Evolutionary conservation across 768 basidiomycete species (phyloP).

Genomic region (Punctularia strigosozonata): DNA sequence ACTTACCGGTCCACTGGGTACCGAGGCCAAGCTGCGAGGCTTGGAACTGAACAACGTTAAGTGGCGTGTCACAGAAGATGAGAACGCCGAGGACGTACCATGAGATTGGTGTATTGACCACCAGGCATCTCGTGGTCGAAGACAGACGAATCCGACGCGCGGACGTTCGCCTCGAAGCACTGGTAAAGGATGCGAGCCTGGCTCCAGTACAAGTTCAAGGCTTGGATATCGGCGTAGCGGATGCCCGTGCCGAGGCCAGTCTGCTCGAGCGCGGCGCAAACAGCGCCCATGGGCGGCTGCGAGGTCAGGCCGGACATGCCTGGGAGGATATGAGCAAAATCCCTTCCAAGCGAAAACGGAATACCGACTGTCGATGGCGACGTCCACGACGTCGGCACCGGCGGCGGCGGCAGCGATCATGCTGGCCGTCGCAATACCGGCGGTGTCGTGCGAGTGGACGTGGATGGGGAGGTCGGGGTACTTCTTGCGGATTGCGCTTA

Average conservation of each 20-base stretch:
- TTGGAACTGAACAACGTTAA: constrained; percentile 73
- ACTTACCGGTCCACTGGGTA: constrained; percentile 85
- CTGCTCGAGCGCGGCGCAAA: constrained; percentile 92
- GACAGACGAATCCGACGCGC: constrained; percentile 93
- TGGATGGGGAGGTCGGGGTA: constrained; percentile 98
- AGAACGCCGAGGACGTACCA: constrained; percentile 41
- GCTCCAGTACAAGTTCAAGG: constrained; percentile 96
- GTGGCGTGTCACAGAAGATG: constrained; percentile 19
- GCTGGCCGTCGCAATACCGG: constrained; percentile 94
- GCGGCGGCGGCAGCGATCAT: constrained; percentile 95
- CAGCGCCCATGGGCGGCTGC: constrained; percentile 98
- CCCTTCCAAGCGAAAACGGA: background rate
- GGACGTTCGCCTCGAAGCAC: constrained; percentile 98
- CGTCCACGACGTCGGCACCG: constrained; percentile 97
- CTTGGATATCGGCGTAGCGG: constrained; percentile 92
- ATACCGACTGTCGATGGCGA: constrained; percentile 90
- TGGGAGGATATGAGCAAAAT: constrained; percentile 20
- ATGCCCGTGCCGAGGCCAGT: constrained; percentile 91
- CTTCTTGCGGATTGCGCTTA: constrained; percentile 89
- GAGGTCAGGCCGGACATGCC: constrained; percentile 98
- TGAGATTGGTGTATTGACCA: constrained; percentile 88
- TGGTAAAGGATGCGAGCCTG: constrained; percentile 91
- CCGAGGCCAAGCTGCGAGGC: constrained; percentile 94
- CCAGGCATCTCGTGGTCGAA: constrained; percentile 99
- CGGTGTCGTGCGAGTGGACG: constrained; percentile 98